These are phyloP conservation scores for Mycena crocata DNA, from an alignment of 768 basidiomycete genomes.

Conservation along the genomic window DNA sequence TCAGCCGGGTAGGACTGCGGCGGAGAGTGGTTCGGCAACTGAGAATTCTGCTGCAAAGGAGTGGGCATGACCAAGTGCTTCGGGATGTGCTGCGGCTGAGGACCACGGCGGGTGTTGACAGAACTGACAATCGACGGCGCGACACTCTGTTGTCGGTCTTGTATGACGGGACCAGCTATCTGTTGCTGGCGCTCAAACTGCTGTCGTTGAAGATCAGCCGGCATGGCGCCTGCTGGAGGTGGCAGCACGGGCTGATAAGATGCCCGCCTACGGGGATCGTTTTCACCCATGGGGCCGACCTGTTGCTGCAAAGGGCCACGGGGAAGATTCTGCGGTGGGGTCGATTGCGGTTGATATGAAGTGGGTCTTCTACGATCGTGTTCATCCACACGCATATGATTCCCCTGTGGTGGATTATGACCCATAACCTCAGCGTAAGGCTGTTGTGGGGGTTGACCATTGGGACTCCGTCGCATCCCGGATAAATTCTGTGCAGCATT, in stretches of 20 bases:
- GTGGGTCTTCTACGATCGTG: slow-evolving; percentile 10
- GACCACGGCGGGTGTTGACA: slow-evolving; percentile 25
- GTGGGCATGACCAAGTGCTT: slow-evolving; percentile 81
- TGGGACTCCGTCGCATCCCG: slow-evolving; percentile 7
- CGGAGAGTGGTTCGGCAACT: slow-evolving; percentile 9
- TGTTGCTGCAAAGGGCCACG: neutral
- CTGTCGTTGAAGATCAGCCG: slow-evolving; percentile 3
- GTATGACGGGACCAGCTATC: neutral
- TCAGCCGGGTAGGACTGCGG: slow-evolving; percentile 3
- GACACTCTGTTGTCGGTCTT: slow-evolving; percentile 20
- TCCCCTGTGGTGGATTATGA: neutral
- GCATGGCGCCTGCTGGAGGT: slow-evolving; percentile 11
- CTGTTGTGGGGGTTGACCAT: slow-evolving; percentile 2
- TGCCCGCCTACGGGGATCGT: slow-evolving; percentile 15
- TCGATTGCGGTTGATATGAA: slow-evolving; percentile 20
- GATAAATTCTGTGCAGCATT: slow-evolving; percentile 10
- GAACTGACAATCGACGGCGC: slow-evolving; percentile 30
- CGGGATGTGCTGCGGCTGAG: slow-evolving; percentile 58
- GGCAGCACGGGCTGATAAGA: slow-evolving; percentile 9
- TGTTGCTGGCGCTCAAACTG: slow-evolving; percentile 13
- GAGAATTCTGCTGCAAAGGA: slow-evolving; percentile 60
- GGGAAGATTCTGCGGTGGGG: neutral
- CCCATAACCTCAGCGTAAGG: neutral
- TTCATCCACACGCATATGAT: slow-evolving; percentile 6
- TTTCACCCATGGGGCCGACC: slow-evolving; percentile 8